Base-by-base conservation (phyloP, 2,329 filamentous ascomycete species). In the Nothopassalora personata region DNA sequence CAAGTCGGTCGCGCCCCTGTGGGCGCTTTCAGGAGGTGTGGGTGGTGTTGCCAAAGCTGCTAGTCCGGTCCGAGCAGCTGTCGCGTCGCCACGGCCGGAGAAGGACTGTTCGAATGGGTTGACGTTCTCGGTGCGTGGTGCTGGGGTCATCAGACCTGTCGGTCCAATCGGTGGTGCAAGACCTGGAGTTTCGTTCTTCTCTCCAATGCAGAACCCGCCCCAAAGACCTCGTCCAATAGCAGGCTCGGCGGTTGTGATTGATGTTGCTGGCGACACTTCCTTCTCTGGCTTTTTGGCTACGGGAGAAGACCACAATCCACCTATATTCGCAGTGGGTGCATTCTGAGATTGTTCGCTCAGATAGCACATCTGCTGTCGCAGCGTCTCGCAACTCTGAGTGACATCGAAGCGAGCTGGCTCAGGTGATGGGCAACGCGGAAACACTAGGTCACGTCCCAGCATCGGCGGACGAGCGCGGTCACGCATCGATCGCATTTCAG, bases 391-490 rank as follows among this genome's bases (percentile, higher is more conserved):
- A 8, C 76, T 74, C 69, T 91, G 88, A 57, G 89, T 87, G 0
- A 89, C 86, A 70, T 96, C 91, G 68, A 95, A 88, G 68, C 90
- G 86, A 15, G 91, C 95, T 56, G 86, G 84, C 72, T 93, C 87
- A 5, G 93, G 93, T 28, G 92, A 96, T 9, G 83, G 81, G 71
- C 91, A 96, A 71, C 83, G 84, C 34, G 91, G 89, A 72, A 97
- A 96, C 28, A 81, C 79, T 56, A 97, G 82, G 65, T 96, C 89
- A 58, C 80, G 77, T 57, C 93, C 93, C 10, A 96, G 83, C 91
- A 97, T 95, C 9, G 93, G 93, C 45, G 93, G 93, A 46, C 81
- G 82, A 28, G 81, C 81, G 47, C 79, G 78, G 60, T 85, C 86
- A 23, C 80, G 80, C 77, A 85, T 82, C 28, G 79, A 78, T 61